Evolutionary conservation across 2,329 filamentous ascomycete species (phyloP), one percentile per base, ranked within the genome.

Genomic region (Cladosporium sp.): DNA sequence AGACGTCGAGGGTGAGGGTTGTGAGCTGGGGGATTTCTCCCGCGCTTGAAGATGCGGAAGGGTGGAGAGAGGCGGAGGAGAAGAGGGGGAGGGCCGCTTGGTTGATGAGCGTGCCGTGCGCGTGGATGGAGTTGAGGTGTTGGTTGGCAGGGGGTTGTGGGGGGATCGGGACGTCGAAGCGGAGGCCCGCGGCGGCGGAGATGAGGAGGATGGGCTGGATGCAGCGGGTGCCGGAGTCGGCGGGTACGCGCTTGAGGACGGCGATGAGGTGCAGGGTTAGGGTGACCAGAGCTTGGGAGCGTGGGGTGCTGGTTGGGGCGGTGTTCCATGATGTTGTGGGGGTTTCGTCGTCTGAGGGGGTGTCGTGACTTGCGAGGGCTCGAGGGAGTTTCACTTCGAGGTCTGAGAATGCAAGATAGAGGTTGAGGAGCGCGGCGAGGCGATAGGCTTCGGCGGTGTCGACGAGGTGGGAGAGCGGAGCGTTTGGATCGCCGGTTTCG

Each of bases 351-450:
- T 7, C 16, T 14, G 40, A 18, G 28, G 13, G 10, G 10, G 16
- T 14, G 4, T 46, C 34, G 35, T 37, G 5, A 6, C 16, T 18
- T 9, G 13, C 9, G 8, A 4, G 19, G 28, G 19, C 16, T 6
- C 16, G 16, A 18, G 43, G 31, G 16, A 42, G 22, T 16, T 49
- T 49, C 3, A 49, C 34, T 19, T 41, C 46, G 2, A 49, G 38
- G 16, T 56, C 54, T 16, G 54, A 49, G 48, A 56, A 56, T 2
- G 51, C 49, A 10, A 53, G 51, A 14, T 56, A 56, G 3, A 56
- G 43, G 33, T 56, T 46, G 7, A 54, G 32, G 7, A 56, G 43
- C 1, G 54, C 44, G 3, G 54, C 51, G 13, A 56, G 43, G 10
- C 54, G 52, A 32, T 53, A 54, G 4, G 54, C 54, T 33, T 56